Evolutionary conservation across 257 asterid species (phyloP), one percentile per base, ranked within the genome.

Genomic region (Agastache rugosa): DNA sequence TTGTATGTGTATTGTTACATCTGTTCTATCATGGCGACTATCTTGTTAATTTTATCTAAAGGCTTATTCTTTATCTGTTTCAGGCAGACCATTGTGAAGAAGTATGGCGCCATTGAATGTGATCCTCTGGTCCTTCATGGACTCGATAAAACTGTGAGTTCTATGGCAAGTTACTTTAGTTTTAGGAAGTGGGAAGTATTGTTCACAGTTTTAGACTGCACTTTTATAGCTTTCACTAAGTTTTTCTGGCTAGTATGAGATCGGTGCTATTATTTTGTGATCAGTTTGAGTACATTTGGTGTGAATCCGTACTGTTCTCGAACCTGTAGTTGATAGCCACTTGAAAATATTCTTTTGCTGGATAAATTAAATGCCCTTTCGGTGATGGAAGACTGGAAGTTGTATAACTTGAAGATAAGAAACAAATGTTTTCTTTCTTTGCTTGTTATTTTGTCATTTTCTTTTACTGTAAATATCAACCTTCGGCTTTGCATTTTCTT

Each of bases 21-120:
- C 34, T 27, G 5, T 42, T 72, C 64, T 63, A 67, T 39, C 16
- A 50, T 61, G 67, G 31, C 16, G 6, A 22, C 67, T 23, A 56
- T 37, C 29, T 14, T 60, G 69, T 51, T 22, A 44, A 48, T 27
- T 53, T 73, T 34, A 58, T 79, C 35, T 69, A 55, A 60, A 51
- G 56, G 66, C 7, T 67, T 66, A 9, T 72, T 74, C 70, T 69
- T 27, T 51, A 6, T 78, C 60, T 75, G 67, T 79, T 81, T 81
- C 85, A 94, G 97, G 89, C 88, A 86, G 85, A 85, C 35, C 67
- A 51, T 74, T 80, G 90, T 83, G 82, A 91, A 81, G 84, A 89
- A 78, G 83, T 94, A 87, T 80, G 98, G 98, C 39, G 96, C 89
- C 59, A 94, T 94, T 79, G 97, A 90, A 83, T 94, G 97, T 82